Base-by-base conservation (phyloP, 1,284 basidiomycete species). In the Ganoderma lucidum region DNA sequence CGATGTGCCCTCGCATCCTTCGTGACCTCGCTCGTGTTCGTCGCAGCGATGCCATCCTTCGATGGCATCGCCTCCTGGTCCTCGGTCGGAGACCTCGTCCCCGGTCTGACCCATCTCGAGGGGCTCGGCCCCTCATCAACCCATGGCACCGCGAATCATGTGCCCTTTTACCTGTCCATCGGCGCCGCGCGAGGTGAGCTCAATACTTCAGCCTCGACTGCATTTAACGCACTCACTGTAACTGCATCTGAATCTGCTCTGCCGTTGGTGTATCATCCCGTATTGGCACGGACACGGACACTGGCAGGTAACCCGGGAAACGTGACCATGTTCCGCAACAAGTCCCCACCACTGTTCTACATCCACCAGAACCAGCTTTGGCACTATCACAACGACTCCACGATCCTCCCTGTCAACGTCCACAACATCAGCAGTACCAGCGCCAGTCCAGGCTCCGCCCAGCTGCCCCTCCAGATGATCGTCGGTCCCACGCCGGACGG, bases 321-420 rank as follows among this genome's bases (percentile, higher is more conserved):
- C 63, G 75, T 77, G 44, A 78, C 79, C 12, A 68, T 83, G 51
- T 71, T 74, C 70, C 70, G 72, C 53, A 73, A 76, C 70, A 70
- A 68, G 63, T 65, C 72, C 9, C 83, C 84, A 15, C 83, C 86
- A 5, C 75, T 87, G 19, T 90, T 89, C 79, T 89, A 87, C 78
- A 81, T 91, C 71, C 80, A 84, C 73, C 81, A 83, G 65, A 79
- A 83, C 66, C 83, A 86, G 63, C 81, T 90, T 41, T 88, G 83
- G 81, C 84, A 86, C 69, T 85, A 83, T 74, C 82, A 83, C 69
- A 91, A 91, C 76, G 84, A 85, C 58, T 84, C 87, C 0, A 82
- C 85, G 28, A 86, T 90, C 68, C 82, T 85, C 67, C 83, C 84
- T 61, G 84, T 89, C 58, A 87, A 86, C 73, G 81, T 89, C 41